phyloP scores from a whole-genome alignment of 805 yeast genomes.

The Candida yuanshanica region DNA sequence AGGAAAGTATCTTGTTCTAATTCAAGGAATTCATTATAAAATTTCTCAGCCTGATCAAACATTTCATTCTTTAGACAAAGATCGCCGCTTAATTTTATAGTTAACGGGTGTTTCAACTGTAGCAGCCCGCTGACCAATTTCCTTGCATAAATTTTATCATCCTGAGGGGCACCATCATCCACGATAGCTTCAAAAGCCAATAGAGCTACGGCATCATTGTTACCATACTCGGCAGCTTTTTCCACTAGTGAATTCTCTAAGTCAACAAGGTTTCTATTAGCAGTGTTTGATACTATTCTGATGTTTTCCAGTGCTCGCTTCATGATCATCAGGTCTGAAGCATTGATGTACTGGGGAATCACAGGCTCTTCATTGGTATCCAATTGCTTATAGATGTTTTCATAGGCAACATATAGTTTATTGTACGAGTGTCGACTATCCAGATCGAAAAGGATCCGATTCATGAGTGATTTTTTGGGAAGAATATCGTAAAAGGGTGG shows the following conservation, averaged over 20 bases:
- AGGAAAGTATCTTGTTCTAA: constrained; percentile 52
- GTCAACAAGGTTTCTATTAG: constrained; percentile 48
- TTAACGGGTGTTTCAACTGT: constrained; percentile 61
- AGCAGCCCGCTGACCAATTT: constrained; percentile 52
- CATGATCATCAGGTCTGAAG: constrained; percentile 60
- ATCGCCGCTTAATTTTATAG: constrained; percentile 77
- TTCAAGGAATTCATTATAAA: constrained; percentile 53
- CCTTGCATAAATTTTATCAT: constrained; percentile 61
- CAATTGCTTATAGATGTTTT: constrained; percentile 42
- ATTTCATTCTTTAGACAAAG: constrained; percentile 48
- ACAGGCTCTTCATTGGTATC: constrained; percentile 25
- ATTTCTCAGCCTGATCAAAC: constrained; percentile 47
- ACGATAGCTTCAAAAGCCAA: constrained; percentile 62
- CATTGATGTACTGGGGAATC: constrained; percentile 43
- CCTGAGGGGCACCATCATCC: constrained; percentile 33
- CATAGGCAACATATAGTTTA: constrained; percentile 49
- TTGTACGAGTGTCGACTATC: constrained; percentile 51
- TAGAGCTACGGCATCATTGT: constrained; percentile 72
- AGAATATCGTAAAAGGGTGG: constrained; percentile 42
- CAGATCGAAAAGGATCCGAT: constrained; percentile 58
- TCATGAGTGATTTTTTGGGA: constrained; percentile 54
- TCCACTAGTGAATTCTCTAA: constrained; percentile 75
- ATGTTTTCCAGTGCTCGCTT: constrained; percentile 61
- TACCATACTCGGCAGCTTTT: constrained; percentile 77
- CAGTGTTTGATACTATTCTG: constrained; percentile 53